These are phyloP conservation scores for Eimeria praecox DNA, from an alignment of 169 alveolate species.

Conservation along the genomic window DNA sequence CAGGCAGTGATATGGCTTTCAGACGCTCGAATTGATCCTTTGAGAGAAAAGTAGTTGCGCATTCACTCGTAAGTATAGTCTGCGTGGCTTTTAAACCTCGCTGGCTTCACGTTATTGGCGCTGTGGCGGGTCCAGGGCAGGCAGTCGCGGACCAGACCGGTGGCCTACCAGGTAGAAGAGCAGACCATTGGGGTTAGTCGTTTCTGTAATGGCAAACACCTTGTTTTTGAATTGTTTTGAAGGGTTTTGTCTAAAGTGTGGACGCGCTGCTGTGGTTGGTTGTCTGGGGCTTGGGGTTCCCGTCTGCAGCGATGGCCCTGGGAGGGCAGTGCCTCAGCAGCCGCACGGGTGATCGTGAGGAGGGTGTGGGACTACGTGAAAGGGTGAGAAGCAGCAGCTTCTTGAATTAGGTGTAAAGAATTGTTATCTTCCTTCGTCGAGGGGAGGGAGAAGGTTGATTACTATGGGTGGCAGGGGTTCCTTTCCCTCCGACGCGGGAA, in stretches of 20 bases:
- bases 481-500: conserved; percentile 11
- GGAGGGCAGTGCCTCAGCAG: background rate
- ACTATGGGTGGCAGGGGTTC: conserved; percentile 7
- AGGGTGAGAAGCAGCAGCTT: background rate
- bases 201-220: background rate
- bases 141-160: conserved; percentile 52
- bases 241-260: conserved; percentile 1
- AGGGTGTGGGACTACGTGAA: background rate
- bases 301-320: conserved; percentile 36
- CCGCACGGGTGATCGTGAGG: conserved; percentile 14
- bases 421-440: background rate
- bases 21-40: background rate
- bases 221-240: background rate
- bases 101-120: background rate
- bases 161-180: conserved; percentile 25
- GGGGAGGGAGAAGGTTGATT: conserved; percentile 52
- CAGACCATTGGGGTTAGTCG: background rate
- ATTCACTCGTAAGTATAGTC: background rate
- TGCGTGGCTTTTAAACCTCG: background rate
- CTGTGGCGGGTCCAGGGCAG: background rate
- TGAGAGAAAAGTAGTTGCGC: background rate
- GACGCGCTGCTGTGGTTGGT: background rate
- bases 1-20: background rate
- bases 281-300: conserved; percentile 34
- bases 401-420: background rate